phyloP scores from a whole-genome alignment of 257 asterid species.

The Handroanthus guayacan region DNA sequence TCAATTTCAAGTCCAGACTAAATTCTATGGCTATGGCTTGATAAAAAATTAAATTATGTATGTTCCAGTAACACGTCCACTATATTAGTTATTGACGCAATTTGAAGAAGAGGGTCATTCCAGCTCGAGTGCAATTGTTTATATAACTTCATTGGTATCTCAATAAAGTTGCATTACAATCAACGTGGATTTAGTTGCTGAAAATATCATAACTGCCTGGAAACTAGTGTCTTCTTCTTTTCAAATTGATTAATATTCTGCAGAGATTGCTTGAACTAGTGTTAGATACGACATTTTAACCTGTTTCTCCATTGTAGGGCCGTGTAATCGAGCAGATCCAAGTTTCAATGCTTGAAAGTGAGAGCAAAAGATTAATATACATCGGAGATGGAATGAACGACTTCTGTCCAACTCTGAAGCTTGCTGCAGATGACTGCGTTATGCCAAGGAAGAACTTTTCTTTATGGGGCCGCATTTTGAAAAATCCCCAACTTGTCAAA shows the following conservation, averaged over 20 bases:
- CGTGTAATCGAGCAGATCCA: slow-evolving; percentile 57
- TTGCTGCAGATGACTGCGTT: slow-evolving; percentile 59
- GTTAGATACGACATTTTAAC: background rate
- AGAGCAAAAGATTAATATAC: slow-evolving; percentile 57
- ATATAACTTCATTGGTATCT: slow-evolving; percentile 1
- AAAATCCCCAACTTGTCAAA: slow-evolving; percentile 52
- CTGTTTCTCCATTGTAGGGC: slow-evolving; percentile 52
- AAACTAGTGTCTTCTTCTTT: background rate
- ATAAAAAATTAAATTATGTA: background rate
- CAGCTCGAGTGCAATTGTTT: slow-evolving; percentile 2
- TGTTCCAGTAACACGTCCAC: background rate
- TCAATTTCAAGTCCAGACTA: no score
- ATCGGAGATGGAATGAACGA: slow-evolving; percentile 83
- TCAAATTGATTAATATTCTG: background rate
- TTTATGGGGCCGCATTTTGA: slow-evolving; percentile 48
- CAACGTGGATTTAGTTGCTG: background rate
- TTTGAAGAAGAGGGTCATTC: background rate
- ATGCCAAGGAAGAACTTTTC: slow-evolving; percentile 73
- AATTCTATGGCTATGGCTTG: background rate
- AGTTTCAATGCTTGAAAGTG: slow-evolving; percentile 39
- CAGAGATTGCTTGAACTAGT: slow-evolving; percentile 2
- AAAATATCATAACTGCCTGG: background rate
- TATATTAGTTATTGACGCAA: background rate
- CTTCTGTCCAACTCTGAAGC: slow-evolving; percentile 82
- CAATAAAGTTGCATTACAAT: slow-evolving; percentile 10